Evolutionary conservation across 768 basidiomycete genomes (phyloP).

Genomic region (Serendipita vermifera): DNA sequence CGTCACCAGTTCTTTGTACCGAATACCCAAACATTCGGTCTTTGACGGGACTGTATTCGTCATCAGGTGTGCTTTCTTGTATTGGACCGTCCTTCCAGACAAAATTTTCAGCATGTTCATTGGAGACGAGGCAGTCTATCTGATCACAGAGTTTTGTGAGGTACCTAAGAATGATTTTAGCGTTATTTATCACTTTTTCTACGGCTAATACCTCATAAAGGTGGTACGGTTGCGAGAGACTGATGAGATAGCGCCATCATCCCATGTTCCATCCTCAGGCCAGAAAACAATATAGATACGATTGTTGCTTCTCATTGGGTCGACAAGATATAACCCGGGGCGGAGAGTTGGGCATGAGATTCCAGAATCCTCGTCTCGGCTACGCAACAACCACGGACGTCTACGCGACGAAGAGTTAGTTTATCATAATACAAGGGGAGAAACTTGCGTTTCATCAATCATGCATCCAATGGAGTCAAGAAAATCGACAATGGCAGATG

Average conservation of each 20-base stretch:
- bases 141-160: slow-evolving; percentile 49
- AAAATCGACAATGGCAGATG: slow-evolving; percentile 36
- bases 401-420: background rate
- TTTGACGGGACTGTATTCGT: slow-evolving; percentile 27
- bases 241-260: slow-evolving; percentile 33
- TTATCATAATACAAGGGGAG: background rate
- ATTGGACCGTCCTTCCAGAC: slow-evolving; percentile 28
- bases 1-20: slow-evolving; percentile 41
- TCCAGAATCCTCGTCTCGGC: slow-evolving; percentile 16
- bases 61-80: slow-evolving; percentile 18
- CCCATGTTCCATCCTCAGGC: slow-evolving; percentile 50
- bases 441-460: slow-evolving; percentile 30
- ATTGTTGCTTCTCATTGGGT: slow-evolving; percentile 13
- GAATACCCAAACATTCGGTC: slow-evolving; percentile 42
- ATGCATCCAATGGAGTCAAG: slow-evolving; percentile 28
- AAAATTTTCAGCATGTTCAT: slow-evolving; percentile 33
- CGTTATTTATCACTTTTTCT: too few relatives aligned
- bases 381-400: slow-evolving; percentile 15
- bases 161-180: too few relatives aligned
- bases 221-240: slow-evolving; percentile 41
- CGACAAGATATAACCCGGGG: slow-evolving; percentile 38
- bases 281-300: slow-evolving; percentile 41
- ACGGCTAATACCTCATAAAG: slow-evolving; percentile 53
- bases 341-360: slow-evolving; percentile 25
- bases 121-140: slow-evolving; percentile 36